Percentiles rank a stretch among this genome's conserved stretches.
phyloP scores from a whole-genome alignment of 768 basidiomycete species.

The Baorangia bicolor region DNA sequence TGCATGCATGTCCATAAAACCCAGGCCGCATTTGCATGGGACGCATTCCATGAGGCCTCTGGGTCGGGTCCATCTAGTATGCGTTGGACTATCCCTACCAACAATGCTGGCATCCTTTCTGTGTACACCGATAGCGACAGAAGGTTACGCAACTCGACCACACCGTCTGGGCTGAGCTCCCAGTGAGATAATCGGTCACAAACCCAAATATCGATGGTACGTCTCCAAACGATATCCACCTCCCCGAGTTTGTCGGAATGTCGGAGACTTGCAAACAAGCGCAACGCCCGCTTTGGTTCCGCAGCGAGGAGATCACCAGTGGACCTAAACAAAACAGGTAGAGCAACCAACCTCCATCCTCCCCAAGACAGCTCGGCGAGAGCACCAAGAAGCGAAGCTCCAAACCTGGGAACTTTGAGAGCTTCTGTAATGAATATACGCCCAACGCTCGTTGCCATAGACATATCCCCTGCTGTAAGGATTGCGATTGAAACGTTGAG shows the following conservation, averaged over 20 bases:
- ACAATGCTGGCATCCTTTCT: conserved; percentile 40
- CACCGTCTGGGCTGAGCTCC: conserved; percentile 40
- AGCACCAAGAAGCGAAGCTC: conserved; percentile 54
- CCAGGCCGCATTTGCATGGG: conserved; percentile 48
- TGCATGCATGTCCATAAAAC: conserved; percentile 60
- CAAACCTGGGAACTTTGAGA: conserved; percentile 38
- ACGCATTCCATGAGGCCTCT: conserved; percentile 34
- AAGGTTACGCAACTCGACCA: conserved; percentile 54
- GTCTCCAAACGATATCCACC: conserved; percentile 59
- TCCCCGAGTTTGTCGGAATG: conserved; percentile 51
- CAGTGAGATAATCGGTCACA: conserved; percentile 42
- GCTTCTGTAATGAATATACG: conserved; percentile 44
- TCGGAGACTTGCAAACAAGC: conserved; percentile 50
- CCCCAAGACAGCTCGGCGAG: conserved; percentile 69
- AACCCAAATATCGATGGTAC: conserved; percentile 51
- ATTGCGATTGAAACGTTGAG: conserved; percentile 35
- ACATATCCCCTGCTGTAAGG: conserved; percentile 44
- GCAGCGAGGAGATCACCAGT: conserved; percentile 46
- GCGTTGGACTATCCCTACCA: conserved; percentile 46
- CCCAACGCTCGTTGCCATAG: conserved; percentile 37
- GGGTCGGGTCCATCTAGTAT: conserved; percentile 33
- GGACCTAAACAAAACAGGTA: conserved; percentile 56
- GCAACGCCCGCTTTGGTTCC: conserved; percentile 43
- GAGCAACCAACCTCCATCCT: conserved; percentile 71
- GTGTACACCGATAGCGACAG: conserved; percentile 53